A percentile compares a stretch with the other conserved stretches of the same genome.
Conservation (phyloP, 1,284 basidiomycete genomes). For the Rhodotorula mucilaginosa region DNA sequence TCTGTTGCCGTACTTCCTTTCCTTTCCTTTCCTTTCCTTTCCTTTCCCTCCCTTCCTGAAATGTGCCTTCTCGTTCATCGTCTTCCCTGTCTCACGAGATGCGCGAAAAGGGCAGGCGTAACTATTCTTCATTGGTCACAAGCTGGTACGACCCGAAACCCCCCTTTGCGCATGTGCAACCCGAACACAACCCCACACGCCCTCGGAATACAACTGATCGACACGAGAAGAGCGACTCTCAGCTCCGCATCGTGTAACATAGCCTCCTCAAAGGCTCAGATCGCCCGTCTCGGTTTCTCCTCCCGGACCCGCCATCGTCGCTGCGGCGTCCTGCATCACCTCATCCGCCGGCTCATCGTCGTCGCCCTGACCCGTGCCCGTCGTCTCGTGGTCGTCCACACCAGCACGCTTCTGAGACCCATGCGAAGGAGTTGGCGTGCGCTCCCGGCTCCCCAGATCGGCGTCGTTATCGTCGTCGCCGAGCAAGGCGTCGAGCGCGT, state of each 20-base stretch:
- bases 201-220: no score
- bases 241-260: background rate
- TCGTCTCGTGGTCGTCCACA: background rate
- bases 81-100: no score
- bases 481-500: conserved; percentile 6
- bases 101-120: no score
- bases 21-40: no score
- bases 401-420: background rate
- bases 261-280: conserved; percentile 3
- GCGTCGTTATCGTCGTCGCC: background rate
- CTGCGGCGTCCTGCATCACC: background rate
- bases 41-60: conserved; percentile 1
- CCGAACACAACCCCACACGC: no score
- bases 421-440: background rate
- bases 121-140: no score
- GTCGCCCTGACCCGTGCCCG: background rate
- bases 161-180: no score
- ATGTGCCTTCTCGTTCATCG: no score
- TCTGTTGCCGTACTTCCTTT: no score
- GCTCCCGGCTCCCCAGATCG: background rate
- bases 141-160: no score
- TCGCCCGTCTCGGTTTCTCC: conserved; percentile 6
- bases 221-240: background rate
- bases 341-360: background rate
- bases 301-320: background rate